Evolutionary conservation across 2,329 filamentous ascomycete genomes (phyloP).

Genomic region (Hirsutella rhossiliensis): DNA sequence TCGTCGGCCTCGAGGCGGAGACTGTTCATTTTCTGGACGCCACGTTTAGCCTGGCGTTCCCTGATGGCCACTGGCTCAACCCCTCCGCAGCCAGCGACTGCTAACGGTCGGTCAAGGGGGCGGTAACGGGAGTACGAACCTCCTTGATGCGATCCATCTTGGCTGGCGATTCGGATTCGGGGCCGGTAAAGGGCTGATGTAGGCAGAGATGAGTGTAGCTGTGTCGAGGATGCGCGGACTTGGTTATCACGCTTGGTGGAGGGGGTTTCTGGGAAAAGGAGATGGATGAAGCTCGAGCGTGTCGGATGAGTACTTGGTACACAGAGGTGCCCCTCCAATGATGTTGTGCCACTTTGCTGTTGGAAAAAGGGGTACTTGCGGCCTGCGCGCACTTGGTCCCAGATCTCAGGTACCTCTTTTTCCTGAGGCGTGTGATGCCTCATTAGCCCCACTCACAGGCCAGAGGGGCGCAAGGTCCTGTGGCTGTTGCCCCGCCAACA

Average conservation of each 20-base stretch:
- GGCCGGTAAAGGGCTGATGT: background rate
- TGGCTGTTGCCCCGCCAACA: conserved; percentile 18
- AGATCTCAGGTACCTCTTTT: background rate
- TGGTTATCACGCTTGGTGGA: conserved; percentile 16
- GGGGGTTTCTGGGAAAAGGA: conserved; percentile 17
- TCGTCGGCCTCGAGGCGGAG: conserved; percentile 92
- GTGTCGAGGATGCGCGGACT: conserved; percentile 16
- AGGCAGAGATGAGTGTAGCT: conserved; percentile 8
- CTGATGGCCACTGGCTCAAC: background rate
- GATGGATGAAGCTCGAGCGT: conserved; percentile 12
- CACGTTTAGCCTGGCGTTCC: background rate
- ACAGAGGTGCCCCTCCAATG: no score
- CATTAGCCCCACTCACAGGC: conserved; percentile 1
- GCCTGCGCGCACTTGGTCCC: no score
- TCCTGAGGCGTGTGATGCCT: conserved; percentile 17
- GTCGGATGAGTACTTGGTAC: no score
- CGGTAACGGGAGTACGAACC: conserved; percentile 45
- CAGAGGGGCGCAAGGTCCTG: background rate
- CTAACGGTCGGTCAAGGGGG: conserved; percentile 6
- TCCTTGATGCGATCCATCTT: conserved; percentile 85
- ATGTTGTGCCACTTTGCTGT: no score
- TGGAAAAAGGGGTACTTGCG: no score
- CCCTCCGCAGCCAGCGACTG: background rate
- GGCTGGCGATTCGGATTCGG: conserved; percentile 10
- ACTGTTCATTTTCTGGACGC: conserved; percentile 74